Percentiles rank a stretch among this genome's conserved stretches.
Evolutionary conservation across 225 moss, liverwort and hornwort genomes (phyloP).

Genomic region (Neckera pumila): DNA sequence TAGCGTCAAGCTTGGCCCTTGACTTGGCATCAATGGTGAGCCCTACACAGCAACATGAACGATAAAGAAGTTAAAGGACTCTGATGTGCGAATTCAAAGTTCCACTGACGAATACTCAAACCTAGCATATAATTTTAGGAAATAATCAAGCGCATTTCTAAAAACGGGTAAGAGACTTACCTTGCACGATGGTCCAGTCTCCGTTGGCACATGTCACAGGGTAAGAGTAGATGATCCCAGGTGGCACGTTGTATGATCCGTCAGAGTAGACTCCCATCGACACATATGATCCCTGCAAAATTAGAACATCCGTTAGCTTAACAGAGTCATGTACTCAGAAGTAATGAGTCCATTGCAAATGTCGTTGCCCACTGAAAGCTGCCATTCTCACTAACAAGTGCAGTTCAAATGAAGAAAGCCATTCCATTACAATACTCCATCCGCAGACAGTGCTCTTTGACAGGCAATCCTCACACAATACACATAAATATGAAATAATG

Average conservation of each 20-base stretch:
- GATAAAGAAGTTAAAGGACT: neutral
- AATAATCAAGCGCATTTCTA: neutral
- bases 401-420: neutral
- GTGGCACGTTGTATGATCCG: slow-evolving; percentile 78
- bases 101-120: neutral
- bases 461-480: neutral
- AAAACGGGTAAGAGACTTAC: neutral
- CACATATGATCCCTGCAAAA: slow-evolving; percentile 63
- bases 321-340: neutral
- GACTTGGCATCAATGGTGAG: slow-evolving; percentile 74
- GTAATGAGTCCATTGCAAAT: neutral
- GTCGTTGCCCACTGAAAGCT: neutral
- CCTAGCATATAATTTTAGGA: neutral
- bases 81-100: neutral
- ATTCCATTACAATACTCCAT: neutral
- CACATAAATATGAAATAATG: neutral
- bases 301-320: neutral
- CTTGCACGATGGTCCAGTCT: slow-evolving; percentile 87
- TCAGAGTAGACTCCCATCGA: slow-evolving; percentile 99
- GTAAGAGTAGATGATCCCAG: slow-evolving; percentile 81
- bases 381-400: neutral
- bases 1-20: slow-evolving; percentile 83
- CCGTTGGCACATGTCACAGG: slow-evolving; percentile 82
- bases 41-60: slow-evolving; percentile 23
- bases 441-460: neutral